Evolutionary conservation across 768 basidiomycete genomes (phyloP).

Genomic region (Termitomyces sp.): DNA sequence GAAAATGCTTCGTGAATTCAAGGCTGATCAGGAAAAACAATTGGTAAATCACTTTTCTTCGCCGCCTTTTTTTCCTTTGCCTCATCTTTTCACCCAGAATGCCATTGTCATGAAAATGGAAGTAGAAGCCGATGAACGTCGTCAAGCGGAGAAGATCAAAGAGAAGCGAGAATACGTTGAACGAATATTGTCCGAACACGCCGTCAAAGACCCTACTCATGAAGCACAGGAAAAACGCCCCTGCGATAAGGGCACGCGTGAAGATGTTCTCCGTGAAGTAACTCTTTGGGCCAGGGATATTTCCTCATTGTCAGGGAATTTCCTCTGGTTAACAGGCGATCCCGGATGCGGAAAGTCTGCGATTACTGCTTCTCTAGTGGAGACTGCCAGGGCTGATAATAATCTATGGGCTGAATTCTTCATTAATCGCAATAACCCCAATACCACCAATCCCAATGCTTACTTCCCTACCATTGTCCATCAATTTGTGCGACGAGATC

Average conservation of each 20-base stretch:
- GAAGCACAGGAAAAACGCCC: slow-evolving; percentile 13
- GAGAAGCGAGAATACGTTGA: slow-evolving; percentile 6
- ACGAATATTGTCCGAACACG: slow-evolving; percentile 1
- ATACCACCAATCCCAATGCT: not conserved
- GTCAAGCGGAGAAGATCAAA: not conserved
- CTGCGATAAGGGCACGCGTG: slow-evolving; percentile 12
- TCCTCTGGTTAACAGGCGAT: not conserved
- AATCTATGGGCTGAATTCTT: not conserved
- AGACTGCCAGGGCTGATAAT: slow-evolving; percentile 1
- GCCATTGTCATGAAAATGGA: not conserved
- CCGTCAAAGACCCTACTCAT: slow-evolving; percentile 9
- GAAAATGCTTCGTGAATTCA: not conserved
- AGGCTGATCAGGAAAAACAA: not conserved
- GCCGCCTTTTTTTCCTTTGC: not conserved
- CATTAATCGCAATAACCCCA: not conserved
- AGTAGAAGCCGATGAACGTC: not conserved
- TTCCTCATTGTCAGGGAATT: slow-evolving; percentile 2
- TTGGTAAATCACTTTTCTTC: not conserved
- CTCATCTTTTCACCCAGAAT: not conserved
- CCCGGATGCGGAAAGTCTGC: not conserved
- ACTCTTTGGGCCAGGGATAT: slow-evolving; percentile 9
- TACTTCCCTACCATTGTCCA: not conserved
- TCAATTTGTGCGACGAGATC: slow-evolving; percentile 14
- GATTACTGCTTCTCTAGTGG: not conserved
- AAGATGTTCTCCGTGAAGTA: slow-evolving; percentile 7